Evolutionary conservation across 257 asterid genomes (phyloP).

Genomic region (Anisodus tanguticus): DNA sequence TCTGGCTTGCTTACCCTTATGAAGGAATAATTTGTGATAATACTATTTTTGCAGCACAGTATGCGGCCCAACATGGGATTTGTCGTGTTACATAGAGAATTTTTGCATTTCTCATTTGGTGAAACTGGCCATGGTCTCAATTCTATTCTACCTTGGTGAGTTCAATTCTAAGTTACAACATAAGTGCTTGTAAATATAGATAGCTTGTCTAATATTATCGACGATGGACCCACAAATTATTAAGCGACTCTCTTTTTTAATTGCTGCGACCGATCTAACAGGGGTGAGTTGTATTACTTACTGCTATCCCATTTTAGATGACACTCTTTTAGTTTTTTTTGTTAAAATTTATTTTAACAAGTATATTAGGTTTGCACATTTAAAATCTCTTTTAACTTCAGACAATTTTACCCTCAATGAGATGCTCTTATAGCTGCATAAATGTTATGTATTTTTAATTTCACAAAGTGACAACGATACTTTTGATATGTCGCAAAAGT

Average conservation of each 20-base stretch:
- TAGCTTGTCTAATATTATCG: not conserved
- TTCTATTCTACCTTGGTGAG: constrained; percentile 60
- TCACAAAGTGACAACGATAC: not conserved
- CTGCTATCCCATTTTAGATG: too few species aligned
- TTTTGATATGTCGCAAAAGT: not conserved
- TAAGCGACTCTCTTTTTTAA: too few species aligned
- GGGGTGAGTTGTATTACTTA: too few species aligned
- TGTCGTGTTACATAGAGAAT: constrained; percentile 69
- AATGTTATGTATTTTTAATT: too few species aligned
- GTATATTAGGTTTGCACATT: not conserved
- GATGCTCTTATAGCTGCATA: not conserved
- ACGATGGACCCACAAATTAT: not conserved
- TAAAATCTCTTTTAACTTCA: not conserved
- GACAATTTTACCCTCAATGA: not conserved
- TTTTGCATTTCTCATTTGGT: constrained; percentile 65
- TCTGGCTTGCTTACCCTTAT: not conserved
- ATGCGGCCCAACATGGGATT: constrained; percentile 69
- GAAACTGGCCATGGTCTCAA: constrained; percentile 58
- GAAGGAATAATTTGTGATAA: not conserved
- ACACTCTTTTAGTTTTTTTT: too few species aligned
- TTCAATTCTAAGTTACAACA: not conserved
- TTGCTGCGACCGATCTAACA: too few species aligned
- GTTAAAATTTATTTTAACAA: too few species aligned
- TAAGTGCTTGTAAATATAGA: not conserved
- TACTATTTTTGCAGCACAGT: constrained; percentile 44